These are phyloP conservation scores for Sporothrix phasma DNA, from an alignment of 2,329 filamentous ascomycete genomes.

Conservation along the genomic window DNA sequence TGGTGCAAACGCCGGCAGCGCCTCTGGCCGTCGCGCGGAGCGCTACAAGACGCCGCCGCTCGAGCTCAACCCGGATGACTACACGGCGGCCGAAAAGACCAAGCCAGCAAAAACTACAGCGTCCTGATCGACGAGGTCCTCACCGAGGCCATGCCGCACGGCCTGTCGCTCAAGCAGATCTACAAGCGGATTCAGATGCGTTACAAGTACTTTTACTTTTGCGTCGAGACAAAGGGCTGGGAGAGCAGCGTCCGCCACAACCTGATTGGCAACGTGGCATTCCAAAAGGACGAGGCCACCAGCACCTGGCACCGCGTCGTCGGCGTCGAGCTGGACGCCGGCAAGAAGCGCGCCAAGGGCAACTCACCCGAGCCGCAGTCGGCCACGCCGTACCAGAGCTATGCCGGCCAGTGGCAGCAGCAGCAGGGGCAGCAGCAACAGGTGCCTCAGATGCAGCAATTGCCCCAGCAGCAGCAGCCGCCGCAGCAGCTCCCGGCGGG, in stretches of 20 bases:
- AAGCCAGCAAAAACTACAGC: conserved; percentile 54
- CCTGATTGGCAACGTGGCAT: conserved; percentile 51
- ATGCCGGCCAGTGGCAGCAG: background rate
- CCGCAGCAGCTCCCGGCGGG: too few relatives aligned
- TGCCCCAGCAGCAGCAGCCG: background rate
- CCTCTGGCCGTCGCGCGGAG: conserved; percentile 41
- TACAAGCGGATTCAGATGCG: conserved; percentile 50
- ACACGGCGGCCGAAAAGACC: conserved; percentile 47
- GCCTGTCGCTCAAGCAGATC: conserved; percentile 50
- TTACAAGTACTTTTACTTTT: conserved; percentile 52
- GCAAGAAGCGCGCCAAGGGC: conserved; percentile 47
- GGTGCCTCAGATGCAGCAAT: background rate
- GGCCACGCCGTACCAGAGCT: conserved; percentile 22
- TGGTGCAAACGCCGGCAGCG: background rate
- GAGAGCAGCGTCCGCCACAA: conserved; percentile 57
- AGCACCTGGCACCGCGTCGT: conserved; percentile 48
- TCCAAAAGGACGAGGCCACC: conserved; percentile 47
- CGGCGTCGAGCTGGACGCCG: conserved; percentile 49
- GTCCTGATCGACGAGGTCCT: conserved; percentile 52
- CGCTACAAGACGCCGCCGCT: conserved; percentile 54
- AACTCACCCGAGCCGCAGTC: conserved; percentile 41
- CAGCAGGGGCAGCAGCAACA: conserved; percentile 4
- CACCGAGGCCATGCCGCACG: conserved; percentile 42
- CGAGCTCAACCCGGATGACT: conserved; percentile 44
- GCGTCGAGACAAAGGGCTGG: conserved; percentile 54